phyloP scores from a whole-genome alignment of 2,329 filamentous ascomycete species.

The Byssochlamys sp. region DNA sequence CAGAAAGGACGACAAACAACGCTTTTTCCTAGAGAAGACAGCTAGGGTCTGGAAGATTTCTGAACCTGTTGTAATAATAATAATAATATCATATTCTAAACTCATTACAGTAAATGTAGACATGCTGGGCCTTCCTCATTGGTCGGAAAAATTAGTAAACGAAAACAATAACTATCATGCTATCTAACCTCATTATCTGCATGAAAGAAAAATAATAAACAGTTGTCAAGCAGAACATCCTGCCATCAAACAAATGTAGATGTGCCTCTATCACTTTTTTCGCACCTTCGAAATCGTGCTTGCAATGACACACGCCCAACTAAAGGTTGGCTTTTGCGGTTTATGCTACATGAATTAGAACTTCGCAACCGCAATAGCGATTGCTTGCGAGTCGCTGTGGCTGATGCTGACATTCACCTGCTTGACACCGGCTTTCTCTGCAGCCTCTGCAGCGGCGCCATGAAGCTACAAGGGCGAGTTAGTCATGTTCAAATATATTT shows the following conservation, averaged over 20 bases:
- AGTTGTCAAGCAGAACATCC: neutral
- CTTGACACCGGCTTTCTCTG: conserved; percentile 79
- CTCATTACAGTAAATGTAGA: neutral
- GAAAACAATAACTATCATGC: neutral
- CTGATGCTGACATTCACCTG: conserved; percentile 87
- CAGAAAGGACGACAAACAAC: neutral
- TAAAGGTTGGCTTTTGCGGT: neutral
- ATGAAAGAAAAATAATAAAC: neutral
- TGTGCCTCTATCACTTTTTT: neutral
- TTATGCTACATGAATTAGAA: conserved; percentile 40
- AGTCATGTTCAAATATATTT: conserved; percentile 4
- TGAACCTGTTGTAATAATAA: neutral
- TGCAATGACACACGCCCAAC: neutral
- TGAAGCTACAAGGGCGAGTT: conserved; percentile 58
- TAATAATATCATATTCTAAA: neutral
- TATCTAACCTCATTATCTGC: neutral
- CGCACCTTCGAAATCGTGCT: neutral
- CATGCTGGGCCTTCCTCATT: neutral
- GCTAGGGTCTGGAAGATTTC: neutral
- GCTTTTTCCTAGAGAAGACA: neutral
- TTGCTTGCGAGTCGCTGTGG: conserved; percentile 86
- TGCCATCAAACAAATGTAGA: neutral
- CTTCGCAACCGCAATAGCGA: conserved; percentile 80
- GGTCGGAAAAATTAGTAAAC: neutral
- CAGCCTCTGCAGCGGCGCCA: conserved; percentile 71